phyloP scores from a whole-genome alignment of 345 rosid genomes.

The Eucalyptus shirleyi region DNA sequence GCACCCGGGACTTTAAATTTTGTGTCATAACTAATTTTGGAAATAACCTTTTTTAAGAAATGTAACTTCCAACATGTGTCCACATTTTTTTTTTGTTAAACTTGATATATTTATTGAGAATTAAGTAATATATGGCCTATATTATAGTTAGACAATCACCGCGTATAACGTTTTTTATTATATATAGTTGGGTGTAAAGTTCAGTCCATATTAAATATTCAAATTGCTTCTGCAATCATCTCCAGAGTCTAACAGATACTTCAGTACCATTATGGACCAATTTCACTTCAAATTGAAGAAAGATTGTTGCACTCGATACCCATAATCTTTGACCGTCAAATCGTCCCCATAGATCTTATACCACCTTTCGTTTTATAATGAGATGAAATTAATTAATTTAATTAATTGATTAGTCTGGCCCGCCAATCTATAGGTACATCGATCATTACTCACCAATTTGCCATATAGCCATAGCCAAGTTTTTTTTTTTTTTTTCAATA shows the following conservation, averaged over 20 bases:
- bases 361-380: neutral
- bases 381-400: neutral
- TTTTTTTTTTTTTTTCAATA: too few species aligned
- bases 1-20: too few species aligned
- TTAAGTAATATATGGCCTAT: neutral
- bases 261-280: neutral
- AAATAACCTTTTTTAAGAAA: neutral
- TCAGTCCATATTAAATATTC: neutral
- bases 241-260: neutral
- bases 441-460: neutral
- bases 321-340: too few species aligned
- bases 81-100: too few species aligned
- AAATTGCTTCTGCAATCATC: neutral
- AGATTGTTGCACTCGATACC: neutral
- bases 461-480: neutral
- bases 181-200: neutral
- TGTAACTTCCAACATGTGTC: neutral
- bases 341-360: neutral
- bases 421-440: neutral
- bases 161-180: neutral
- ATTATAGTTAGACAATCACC: neutral
- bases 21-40: neutral
- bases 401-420: neutral
- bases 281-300: neutral
- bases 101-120: neutral